phyloP scores from a whole-genome alignment of 2,329 filamentous ascomycete species.

The Cephalotrichum gorgonifer region DNA sequence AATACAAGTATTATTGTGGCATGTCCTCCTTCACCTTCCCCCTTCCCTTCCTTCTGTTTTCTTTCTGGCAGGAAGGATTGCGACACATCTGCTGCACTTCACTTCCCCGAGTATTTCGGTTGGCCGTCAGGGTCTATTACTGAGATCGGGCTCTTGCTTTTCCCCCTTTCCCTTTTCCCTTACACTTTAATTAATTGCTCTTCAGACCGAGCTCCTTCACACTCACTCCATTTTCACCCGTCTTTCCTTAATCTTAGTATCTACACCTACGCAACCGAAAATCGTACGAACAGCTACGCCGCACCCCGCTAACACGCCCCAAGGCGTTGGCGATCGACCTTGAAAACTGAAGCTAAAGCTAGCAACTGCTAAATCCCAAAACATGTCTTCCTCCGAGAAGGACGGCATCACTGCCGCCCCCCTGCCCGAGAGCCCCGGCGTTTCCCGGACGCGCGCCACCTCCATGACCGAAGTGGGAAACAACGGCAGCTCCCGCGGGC shows the following conservation, averaged over 20 bases:
- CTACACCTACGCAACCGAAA: background rate
- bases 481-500: conserved; percentile 8
- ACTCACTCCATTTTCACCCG: no score
- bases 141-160: no score
- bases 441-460: conserved; percentile 22
- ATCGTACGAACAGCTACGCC: background rate
- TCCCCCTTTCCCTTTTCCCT: no score
- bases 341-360: background rate
- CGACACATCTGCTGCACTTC: background rate
- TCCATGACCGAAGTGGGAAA: conserved; percentile 25
- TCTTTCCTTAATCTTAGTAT: background rate
- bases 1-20: background rate
- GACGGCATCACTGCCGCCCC: conserved; percentile 13
- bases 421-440: conserved; percentile 10
- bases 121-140: no score
- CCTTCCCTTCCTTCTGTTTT: background rate
- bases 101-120: no score
- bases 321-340: background rate
- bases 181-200: no score
- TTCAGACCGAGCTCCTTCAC: no score
- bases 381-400: conserved; percentile 14
- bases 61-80: background rate
- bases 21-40: background rate
- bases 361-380: background rate
- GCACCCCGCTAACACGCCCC: background rate